Conservation (phyloP, 177 flowering plant species). For the Vitis hybrid region DNA sequence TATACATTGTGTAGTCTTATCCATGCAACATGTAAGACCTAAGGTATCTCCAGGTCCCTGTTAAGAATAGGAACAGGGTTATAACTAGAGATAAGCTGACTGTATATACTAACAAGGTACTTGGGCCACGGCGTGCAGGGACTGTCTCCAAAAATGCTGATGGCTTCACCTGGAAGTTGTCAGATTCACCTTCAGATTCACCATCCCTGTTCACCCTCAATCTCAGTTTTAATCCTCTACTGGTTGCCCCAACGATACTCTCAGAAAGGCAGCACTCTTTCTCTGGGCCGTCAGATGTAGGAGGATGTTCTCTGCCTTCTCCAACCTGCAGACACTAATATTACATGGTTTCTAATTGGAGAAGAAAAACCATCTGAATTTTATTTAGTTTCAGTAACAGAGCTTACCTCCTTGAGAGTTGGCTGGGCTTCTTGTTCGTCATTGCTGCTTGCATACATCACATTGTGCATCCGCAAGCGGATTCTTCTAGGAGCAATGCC, state of each 20-base stretch:
- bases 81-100: constrained; percentile 9
- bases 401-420: constrained; percentile 15
- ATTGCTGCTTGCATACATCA: neutral
- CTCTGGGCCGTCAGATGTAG: neutral
- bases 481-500: constrained; percentile 41
- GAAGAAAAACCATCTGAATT: no score
- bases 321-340: constrained; percentile 12
- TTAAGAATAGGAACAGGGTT: constrained; percentile 4
- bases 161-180: neutral
- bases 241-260: neutral
- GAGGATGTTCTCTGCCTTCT: constrained; percentile 2
- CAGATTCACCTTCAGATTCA: neutral
- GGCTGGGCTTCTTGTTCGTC: constrained; percentile 25
- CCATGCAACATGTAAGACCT: constrained; percentile 2
- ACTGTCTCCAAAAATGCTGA: neutral
- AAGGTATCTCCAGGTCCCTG: constrained; percentile 17
- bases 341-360: no score
- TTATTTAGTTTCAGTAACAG: no score
- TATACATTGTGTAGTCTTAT: neutral
- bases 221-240: constrained; percentile 10
- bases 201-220: constrained; percentile 11
- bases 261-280: neutral
- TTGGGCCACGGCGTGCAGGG: neutral
- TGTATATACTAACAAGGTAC: constrained; percentile 2
- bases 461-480: constrained; percentile 16